A percentile compares a stretch with the other conserved stretches of the same genome.
Evolutionary conservation across 225 moss, liverwort and hornwort species (phyloP).

Genomic region (Polytrichum commune): DNA sequence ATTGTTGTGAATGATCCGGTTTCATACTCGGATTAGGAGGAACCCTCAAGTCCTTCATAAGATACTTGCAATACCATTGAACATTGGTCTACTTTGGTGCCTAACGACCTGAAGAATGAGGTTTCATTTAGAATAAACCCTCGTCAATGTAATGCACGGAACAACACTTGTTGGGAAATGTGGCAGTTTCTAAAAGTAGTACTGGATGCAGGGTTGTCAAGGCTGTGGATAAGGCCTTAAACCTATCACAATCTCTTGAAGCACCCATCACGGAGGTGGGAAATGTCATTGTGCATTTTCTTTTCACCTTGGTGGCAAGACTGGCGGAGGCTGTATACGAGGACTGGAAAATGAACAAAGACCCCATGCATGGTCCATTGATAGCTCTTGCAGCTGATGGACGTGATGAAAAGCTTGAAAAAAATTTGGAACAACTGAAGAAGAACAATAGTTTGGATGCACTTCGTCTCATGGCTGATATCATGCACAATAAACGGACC

Average conservation of each 20-base stretch:
- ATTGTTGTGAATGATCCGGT: neutral
- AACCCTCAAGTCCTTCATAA: too few relatives aligned
- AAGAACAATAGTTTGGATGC: conserved; percentile 76
- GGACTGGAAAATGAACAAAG: conserved; percentile 76
- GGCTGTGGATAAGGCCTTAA: conserved; percentile 76
- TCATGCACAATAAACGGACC: conserved; percentile 80
- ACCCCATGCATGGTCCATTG: conserved; percentile 56
- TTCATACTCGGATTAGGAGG: too few relatives aligned
- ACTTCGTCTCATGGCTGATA: conserved; percentile 71
- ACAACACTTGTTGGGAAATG: too few relatives aligned
- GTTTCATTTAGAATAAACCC: too few relatives aligned
- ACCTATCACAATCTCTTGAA: conserved; percentile 72
- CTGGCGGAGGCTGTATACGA: conserved; percentile 85
- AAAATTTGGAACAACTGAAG: conserved; percentile 50
- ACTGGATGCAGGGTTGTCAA: conserved; percentile 65
- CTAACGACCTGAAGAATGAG: too few relatives aligned
- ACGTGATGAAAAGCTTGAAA: conserved; percentile 59
- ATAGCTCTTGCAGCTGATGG: conserved; percentile 45
- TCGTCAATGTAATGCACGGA: too few relatives aligned
- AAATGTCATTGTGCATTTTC: conserved; percentile 71
- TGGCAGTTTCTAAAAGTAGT: neutral
- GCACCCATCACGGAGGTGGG: conserved; percentile 74
- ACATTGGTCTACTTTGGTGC: too few relatives aligned
- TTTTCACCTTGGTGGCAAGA: conserved; percentile 65
- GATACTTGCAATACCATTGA: too few relatives aligned